These are phyloP conservation scores for Hypoxylon perforatum DNA, from an alignment of 495 filamentous ascomycete genomes.

Conservation along the genomic window DNA sequence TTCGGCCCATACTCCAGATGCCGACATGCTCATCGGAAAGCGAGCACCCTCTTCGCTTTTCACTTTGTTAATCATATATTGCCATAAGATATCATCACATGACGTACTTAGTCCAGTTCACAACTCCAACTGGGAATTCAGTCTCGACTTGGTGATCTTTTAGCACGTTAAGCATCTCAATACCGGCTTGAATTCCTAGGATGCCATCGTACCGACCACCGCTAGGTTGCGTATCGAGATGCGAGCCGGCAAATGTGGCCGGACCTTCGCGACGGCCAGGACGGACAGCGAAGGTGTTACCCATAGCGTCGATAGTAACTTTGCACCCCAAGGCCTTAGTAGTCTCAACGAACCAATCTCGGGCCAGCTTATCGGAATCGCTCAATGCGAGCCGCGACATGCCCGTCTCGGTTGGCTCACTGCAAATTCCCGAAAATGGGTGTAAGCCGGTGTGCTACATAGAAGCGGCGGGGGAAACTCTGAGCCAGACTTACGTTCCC, in stretches of 20 bases:
- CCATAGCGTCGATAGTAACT: constrained; percentile 57
- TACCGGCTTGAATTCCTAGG: constrained; percentile 75
- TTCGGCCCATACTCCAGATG: constrained; percentile 82
- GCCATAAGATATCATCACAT: constrained; percentile 25
- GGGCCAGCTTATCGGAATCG: constrained; percentile 74
- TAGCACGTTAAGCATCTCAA: constrained; percentile 76
- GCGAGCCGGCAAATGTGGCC: constrained; percentile 75
- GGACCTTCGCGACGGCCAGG: constrained; percentile 57
- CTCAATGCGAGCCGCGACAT: constrained; percentile 70
- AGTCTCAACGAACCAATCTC: constrained; percentile 80
- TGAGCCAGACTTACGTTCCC: constrained; percentile 45
- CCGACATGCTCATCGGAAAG: constrained; percentile 81
- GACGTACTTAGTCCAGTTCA: constrained; percentile 81
- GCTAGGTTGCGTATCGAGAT: constrained; percentile 82
- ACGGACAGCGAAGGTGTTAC: constrained; percentile 80
- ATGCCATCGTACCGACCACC: constrained; percentile 84
- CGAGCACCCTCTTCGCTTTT: constrained; percentile 79
- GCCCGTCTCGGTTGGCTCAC: constrained; percentile 48
- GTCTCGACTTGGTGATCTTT: constrained; percentile 77
- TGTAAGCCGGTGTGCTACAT: constrained; percentile 10
- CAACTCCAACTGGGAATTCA: constrained; percentile 74
- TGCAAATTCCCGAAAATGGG: neutral
- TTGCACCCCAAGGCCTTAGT: constrained; percentile 72
- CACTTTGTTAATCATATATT: constrained; percentile 39
- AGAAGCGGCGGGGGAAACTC: neutral